phyloP scores from a whole-genome alignment of 768 basidiomycete genomes.

The Termitomyces sp. region DNA sequence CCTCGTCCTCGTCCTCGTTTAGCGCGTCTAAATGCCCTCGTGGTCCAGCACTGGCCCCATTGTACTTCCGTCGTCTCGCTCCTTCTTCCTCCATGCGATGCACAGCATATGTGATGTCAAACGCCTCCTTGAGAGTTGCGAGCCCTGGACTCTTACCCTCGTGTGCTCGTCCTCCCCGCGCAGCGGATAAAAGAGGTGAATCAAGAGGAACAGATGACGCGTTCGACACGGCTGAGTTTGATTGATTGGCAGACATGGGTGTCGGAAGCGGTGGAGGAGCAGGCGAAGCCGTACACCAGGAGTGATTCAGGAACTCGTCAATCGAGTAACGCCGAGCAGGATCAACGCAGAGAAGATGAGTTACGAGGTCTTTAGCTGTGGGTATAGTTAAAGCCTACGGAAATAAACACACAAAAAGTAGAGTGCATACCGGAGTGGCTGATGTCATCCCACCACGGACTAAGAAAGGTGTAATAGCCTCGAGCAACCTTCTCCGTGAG shows the following conservation, averaged over 20 bases:
- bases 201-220: conserved; percentile 53
- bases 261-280: conserved; percentile 63
- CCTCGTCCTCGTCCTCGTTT: conserved; percentile 90
- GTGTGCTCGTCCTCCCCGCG: conserved; percentile 58
- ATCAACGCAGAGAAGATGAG: conserved; percentile 92
- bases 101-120: conserved; percentile 98
- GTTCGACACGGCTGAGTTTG: conserved; percentile 24
- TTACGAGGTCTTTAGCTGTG: conserved; percentile 92
- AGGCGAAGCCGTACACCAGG: conserved; percentile 81
- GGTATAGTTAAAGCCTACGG: background rate
- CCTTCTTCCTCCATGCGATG: conserved; percentile 99
- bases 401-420: background rate
- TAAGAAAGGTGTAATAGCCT: conserved; percentile 97
- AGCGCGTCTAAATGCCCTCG: conserved; percentile 78
- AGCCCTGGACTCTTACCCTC: conserved; percentile 90
- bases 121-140: conserved; percentile 92
- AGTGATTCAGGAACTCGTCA: conserved; percentile 94
- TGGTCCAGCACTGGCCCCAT: conserved; percentile 68
- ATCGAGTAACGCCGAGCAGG: conserved; percentile 95
- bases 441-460: conserved; percentile 99
- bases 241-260: conserved; percentile 36
- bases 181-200: conserved; percentile 84
- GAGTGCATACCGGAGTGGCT: conserved; percentile 58
- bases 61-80: conserved; percentile 76
- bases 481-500: conserved; percentile 97